phyloP scores from a whole-genome alignment of 345 rosid genomes.

The Linum usitatissimum region DNA sequence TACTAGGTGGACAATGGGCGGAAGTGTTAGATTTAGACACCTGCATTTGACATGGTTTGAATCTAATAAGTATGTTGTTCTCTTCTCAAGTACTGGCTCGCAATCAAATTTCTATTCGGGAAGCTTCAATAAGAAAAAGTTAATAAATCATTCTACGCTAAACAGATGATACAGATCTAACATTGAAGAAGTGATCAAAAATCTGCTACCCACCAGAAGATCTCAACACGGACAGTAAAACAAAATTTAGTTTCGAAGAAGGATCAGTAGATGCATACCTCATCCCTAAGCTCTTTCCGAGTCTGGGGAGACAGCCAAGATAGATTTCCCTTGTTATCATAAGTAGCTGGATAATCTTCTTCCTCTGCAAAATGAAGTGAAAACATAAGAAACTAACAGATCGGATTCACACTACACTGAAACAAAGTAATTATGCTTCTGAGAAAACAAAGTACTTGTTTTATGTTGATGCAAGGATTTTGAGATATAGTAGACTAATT shows the following conservation, averaged over 20 bases:
- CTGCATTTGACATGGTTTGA: too few relatives aligned
- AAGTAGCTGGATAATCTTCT: slow-evolving; percentile 20
- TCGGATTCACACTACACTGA: too few relatives aligned
- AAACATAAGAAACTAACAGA: too few relatives aligned
- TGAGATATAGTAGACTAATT: background rate
- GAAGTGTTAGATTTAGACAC: too few relatives aligned
- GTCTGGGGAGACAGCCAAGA: slow-evolving; percentile 33
- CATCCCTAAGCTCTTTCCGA: slow-evolving; percentile 41
- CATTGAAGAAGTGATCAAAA: background rate
- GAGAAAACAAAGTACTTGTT: too few relatives aligned
- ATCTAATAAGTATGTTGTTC: too few relatives aligned
- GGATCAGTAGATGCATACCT: slow-evolving; percentile 29
- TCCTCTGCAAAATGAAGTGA: slow-evolving; percentile 17
- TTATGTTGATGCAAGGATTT: background rate
- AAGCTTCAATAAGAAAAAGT: background rate
- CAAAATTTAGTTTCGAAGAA: too few relatives aligned
- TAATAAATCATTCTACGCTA: background rate
- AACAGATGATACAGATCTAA: background rate
- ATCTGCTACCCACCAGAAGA: background rate
- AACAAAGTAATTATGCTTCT: too few relatives aligned
- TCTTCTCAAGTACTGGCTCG: too few relatives aligned
- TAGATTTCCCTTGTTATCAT: slow-evolving; percentile 12
- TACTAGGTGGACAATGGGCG: background rate
- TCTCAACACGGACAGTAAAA: background rate
- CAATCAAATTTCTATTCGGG: background rate